phyloP scores from a whole-genome alignment of 257 asterid species.

The Gynochthodes officinalis region DNA sequence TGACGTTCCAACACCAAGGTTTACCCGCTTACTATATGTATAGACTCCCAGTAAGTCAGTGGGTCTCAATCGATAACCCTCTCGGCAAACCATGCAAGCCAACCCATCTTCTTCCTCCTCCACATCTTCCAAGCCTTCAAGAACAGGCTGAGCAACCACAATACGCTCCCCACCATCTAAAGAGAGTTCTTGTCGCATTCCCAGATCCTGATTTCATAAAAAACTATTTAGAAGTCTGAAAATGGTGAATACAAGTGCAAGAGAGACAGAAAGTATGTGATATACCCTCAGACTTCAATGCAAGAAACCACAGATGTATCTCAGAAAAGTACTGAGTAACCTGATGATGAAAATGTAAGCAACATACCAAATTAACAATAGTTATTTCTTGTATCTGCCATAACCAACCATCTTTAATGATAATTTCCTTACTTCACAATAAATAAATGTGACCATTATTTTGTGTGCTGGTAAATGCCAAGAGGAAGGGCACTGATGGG shows the following conservation, averaged over 20 bases:
- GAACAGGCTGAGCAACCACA: constrained; percentile 74
- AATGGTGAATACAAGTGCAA: too few relatives aligned
- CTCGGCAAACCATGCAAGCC: constrained; percentile 99
- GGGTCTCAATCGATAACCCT: constrained; percentile 88
- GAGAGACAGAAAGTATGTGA: background rate
- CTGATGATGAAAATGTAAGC: background rate
- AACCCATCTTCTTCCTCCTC: constrained; percentile 95
- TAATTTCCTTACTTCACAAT: background rate
- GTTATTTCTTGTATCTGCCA: background rate
- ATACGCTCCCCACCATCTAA: constrained; percentile 96
- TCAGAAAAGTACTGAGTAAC: background rate
- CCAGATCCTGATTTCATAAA: constrained; percentile 66
- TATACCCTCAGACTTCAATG: background rate
- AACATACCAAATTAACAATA: background rate
- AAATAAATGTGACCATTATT: background rate
- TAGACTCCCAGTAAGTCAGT: constrained; percentile 82
- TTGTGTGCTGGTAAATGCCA: background rate
- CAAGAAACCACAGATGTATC: background rate
- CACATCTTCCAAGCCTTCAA: constrained; percentile 90
- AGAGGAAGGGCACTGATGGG: background rate
- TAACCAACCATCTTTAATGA: background rate
- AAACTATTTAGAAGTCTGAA: constrained; percentile 5
- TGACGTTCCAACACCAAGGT: constrained; percentile 79
- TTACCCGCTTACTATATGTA: constrained; percentile 94
- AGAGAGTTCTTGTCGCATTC: constrained; percentile 76